Evolutionary conservation across 768 basidiomycete species (phyloP), one percentile per base, ranked within the genome.

Genomic region (Suillus fuscotomentosus): DNA sequence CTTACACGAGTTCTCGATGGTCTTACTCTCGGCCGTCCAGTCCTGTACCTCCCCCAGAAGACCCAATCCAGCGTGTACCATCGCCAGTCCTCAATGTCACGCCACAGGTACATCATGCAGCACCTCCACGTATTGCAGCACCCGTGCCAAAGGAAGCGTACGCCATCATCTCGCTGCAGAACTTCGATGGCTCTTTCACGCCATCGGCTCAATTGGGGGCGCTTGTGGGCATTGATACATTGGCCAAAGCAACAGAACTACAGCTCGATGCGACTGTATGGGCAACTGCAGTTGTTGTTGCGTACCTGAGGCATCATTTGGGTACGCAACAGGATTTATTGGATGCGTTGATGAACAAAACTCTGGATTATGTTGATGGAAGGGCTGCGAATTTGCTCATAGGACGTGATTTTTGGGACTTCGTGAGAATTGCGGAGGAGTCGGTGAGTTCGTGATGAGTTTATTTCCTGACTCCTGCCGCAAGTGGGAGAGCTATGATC

Each of bases 181-280:
- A 65, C 3, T 77, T 77, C 34, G 82, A 86, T 60, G 87, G 87
- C 0, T 84, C 84, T 1, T 87, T 84, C 70, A n/a, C 68, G 9
- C 64, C 73, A 1, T 67, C 75, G 39, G 67, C 77, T 3, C 47
- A 68, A 0, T 71, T 85, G 8, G 67, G 66, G 0, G 57, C 11
- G 15, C 70, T 86, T 42, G 74, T 84, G 5, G 83, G 83, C 8
- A 60, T 69, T 0, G 65, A 63, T 0, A 75, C 77, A 1, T 56
- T 81, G 4, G 64, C 70, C 10, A 77, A 80, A 65, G 75, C 71
- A 1, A 69, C 62, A 17, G 74, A 71, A 5, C 56, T 72, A 20
- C 68, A 69, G n/a, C 70, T 77, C 8, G 79, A 81, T 53, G 70
- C 61, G 24, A 73, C 60, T 11, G 65, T 82, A 10, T 87, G 86